phyloP scores from a whole-genome alignment of 75 land plant species.

The Ceratopteris richardii region DNA sequence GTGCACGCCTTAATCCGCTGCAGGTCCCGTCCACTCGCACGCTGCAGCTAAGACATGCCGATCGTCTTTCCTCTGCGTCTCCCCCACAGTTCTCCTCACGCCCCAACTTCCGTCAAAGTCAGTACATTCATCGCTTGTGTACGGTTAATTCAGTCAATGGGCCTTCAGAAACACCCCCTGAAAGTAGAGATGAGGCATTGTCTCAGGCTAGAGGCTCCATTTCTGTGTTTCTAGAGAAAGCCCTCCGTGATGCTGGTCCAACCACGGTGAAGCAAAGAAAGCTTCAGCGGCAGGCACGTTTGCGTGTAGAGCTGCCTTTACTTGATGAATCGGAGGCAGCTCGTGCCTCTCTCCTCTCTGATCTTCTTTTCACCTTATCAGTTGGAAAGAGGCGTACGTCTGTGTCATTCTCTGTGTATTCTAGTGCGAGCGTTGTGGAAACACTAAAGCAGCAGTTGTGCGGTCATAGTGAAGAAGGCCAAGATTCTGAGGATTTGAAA shows the following conservation, averaged over 20 bases:
- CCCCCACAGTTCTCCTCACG: neutral
- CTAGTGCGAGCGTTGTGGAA: constrained; percentile 23
- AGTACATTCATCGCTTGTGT: neutral
- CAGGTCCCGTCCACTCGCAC: no score
- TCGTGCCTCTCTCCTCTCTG: constrained; percentile 40
- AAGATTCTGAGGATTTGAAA: no score
- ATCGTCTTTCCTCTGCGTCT: neutral
- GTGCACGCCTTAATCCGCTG: no score
- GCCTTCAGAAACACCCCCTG: constrained; percentile 39
- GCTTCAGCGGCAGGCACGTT: constrained; percentile 42
- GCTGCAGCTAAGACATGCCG: no score
- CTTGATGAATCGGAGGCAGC: constrained; percentile 56
- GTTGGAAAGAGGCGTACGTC: constrained; percentile 23
- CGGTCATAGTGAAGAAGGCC: no score
- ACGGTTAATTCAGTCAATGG: neutral
- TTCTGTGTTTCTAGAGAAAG: constrained; percentile 47
- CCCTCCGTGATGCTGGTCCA: constrained; percentile 53
- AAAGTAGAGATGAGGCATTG: constrained; percentile 67
- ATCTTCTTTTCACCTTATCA: constrained; percentile 40
- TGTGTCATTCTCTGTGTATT: constrained; percentile 21
- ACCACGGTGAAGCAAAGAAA: constrained; percentile 52
- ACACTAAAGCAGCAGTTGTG: neutral
- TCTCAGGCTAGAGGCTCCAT: constrained; percentile 57
- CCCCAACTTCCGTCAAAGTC: neutral
- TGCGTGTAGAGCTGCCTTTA: constrained; percentile 73